Evolutionary conservation across 257 asterid species (phyloP).

Genomic region (Nicotiana obtusifolia): DNA sequence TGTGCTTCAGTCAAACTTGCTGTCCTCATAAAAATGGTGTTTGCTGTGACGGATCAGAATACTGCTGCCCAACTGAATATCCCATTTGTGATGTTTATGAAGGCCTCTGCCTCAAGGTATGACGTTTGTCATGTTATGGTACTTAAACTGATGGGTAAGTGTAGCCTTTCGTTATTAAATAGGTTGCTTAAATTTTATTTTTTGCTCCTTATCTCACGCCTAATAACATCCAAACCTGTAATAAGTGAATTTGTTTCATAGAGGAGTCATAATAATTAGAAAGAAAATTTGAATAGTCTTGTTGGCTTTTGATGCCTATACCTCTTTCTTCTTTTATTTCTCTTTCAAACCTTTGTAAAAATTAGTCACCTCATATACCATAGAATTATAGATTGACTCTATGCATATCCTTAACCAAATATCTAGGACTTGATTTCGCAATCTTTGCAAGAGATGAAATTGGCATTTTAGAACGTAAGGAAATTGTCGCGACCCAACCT

Average conservation of each 20-base stretch:
- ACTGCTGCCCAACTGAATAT: conserved; percentile 27
- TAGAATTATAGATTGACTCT: neutral
- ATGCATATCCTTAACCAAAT: neutral
- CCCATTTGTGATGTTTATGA: conserved; percentile 26
- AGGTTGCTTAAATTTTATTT: too few species aligned
- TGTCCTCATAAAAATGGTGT: conserved; percentile 18
- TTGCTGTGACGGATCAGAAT: conserved; percentile 18
- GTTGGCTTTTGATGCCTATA: neutral
- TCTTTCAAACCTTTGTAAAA: neutral
- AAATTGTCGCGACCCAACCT: too few species aligned
- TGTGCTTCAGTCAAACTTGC: conserved; percentile 15
- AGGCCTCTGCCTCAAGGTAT: conserved; percentile 22
- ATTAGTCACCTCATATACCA: neutral
- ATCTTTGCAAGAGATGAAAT: neutral
- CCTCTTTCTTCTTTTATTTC: neutral
- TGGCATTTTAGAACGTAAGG: neutral
- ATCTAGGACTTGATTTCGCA: neutral
- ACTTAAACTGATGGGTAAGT: too few species aligned
- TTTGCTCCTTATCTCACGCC: neutral
- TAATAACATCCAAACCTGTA: neutral
- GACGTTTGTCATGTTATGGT: too few species aligned
- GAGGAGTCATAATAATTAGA: neutral
- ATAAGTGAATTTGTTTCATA: neutral
- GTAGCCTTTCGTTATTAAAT: too few species aligned
- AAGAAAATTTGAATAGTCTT: neutral